These are phyloP conservation scores for Candida sakaeoensis DNA, from an alignment of 805 yeast species.

Conservation along the genomic window DNA sequence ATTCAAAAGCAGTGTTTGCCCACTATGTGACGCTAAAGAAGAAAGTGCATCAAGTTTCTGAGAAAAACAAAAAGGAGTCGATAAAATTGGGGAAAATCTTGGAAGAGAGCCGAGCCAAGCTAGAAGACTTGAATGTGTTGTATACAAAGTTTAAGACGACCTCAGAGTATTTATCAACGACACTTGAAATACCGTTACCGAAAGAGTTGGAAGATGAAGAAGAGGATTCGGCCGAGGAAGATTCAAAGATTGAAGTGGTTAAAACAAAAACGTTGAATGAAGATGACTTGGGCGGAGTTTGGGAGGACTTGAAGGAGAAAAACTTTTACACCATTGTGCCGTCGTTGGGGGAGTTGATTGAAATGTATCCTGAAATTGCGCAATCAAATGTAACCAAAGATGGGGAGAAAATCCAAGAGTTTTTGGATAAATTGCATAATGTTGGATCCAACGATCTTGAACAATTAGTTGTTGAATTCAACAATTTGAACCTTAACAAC, in stretches of 20 bases:
- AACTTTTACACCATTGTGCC: conserved; percentile 62
- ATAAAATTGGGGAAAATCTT: conserved; percentile 62
- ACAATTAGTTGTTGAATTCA: conserved; percentile 43
- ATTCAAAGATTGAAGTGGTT: conserved; percentile 20
- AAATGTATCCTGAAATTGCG: conserved; percentile 11
- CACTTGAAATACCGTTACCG: conserved; percentile 26
- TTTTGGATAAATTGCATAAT: conserved; percentile 41
- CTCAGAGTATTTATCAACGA: conserved; percentile 41
- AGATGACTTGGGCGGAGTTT: conserved; percentile 30
- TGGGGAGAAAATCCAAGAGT: conserved; percentile 40
- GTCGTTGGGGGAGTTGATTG: conserved; percentile 24
- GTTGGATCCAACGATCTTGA: conserved; percentile 51
- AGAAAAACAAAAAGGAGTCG: conserved; percentile 49
- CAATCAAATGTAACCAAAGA: conserved; percentile 13
- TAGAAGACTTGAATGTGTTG: conserved; percentile 26
- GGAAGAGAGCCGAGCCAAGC: conserved; percentile 39
- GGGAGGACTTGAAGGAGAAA: conserved; percentile 67
- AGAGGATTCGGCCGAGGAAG: conserved; percentile 7
- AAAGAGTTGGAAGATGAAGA: conserved; percentile 5
- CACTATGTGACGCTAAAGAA: conserved; percentile 32
- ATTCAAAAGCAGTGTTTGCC: conserved; percentile 39
- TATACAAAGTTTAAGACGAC: conserved; percentile 44
- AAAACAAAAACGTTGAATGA: conserved; percentile 20
- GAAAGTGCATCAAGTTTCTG: conserved; percentile 30
- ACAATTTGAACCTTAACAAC: conserved; percentile 54